A percentile compares a stretch with the other conserved stretches of the same genome.
These are phyloP conservation scores for Penicillium pancosmium DNA, from an alignment of 495 filamentous ascomycete species.

Conservation along the genomic window DNA sequence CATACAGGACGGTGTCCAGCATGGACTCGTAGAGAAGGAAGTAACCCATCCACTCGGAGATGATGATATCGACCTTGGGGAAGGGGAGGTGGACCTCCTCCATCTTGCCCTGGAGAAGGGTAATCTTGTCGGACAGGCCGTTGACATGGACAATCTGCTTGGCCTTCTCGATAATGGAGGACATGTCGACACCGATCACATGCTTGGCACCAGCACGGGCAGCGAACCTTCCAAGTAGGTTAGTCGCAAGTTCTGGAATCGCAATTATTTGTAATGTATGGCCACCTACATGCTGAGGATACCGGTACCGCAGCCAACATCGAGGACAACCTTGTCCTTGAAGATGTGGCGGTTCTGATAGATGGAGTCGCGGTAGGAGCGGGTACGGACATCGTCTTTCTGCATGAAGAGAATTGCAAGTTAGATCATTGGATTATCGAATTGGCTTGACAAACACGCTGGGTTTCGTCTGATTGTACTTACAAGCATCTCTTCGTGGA, in stretches of 20 bases:
- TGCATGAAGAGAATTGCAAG: slow-evolving; percentile 38
- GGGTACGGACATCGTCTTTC: slow-evolving; percentile 98
- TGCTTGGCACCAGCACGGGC: slow-evolving; percentile 89
- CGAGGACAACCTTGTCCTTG: slow-evolving; percentile 95
- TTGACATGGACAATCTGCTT: slow-evolving; percentile 87
- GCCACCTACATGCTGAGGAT: slow-evolving; percentile 78
- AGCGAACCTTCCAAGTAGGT: slow-evolving; percentile 74
- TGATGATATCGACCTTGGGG: slow-evolving; percentile 92
- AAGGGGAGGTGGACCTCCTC: slow-evolving; percentile 92
- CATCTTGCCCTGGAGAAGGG: slow-evolving; percentile 91
- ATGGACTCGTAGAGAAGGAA: slow-evolving; percentile 98
- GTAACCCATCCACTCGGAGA: slow-evolving; percentile 99
- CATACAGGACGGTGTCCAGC: slow-evolving; percentile 94
- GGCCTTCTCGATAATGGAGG: slow-evolving; percentile 94
- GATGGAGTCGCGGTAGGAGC: slow-evolving; percentile 94
- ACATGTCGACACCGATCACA: slow-evolving; percentile 97
- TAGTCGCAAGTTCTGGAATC: background rate
- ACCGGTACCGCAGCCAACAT: slow-evolving; percentile 95
- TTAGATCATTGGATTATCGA: slow-evolving; percentile 6
- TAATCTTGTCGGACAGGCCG: slow-evolving; percentile 81
- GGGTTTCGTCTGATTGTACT: slow-evolving; percentile 37
- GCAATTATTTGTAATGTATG: background rate
- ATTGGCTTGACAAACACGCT: background rate
- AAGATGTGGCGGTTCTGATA: slow-evolving; percentile 95
- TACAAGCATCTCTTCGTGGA: slow-evolving; percentile 98